Evolutionary conservation across 164 flowering plant species (phyloP).

Genomic region (Tetracentron sinense): DNA sequence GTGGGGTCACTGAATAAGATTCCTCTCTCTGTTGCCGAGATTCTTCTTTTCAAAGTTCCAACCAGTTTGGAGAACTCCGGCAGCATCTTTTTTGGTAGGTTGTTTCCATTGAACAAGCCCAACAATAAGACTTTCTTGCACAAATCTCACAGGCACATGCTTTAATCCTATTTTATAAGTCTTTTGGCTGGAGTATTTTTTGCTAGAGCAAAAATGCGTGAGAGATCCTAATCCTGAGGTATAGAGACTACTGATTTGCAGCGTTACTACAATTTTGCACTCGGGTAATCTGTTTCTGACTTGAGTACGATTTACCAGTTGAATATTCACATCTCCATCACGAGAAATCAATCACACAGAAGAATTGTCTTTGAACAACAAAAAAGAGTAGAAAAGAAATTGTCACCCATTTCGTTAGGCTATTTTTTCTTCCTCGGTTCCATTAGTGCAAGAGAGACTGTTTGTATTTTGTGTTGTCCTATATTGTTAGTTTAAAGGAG

Average conservation of each 20-base stretch:
- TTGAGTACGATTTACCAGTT: no score
- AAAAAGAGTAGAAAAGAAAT: neutral
- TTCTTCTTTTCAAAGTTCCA: conserved; percentile 84
- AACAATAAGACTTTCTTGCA: neutral
- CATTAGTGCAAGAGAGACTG: neutral
- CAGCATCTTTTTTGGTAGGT: conserved; percentile 86
- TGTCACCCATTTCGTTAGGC: neutral
- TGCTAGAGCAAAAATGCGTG: conserved; percentile 78
- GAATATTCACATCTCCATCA: neutral
- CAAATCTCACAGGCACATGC: neutral
- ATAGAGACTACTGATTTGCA: neutral
- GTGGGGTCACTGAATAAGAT: conserved; percentile 96
- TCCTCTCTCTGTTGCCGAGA: conserved; percentile 87
- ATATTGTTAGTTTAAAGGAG: no score
- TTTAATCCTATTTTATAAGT: conserved; percentile 35
- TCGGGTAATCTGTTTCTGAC: neutral
- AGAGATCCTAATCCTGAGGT: conserved; percentile 38
- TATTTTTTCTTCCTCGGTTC: neutral
- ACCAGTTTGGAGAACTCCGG: conserved; percentile 89
- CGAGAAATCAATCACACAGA: neutral
- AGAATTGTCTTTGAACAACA: neutral
- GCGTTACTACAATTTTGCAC: neutral
- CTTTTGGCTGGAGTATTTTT: conserved; percentile 90
- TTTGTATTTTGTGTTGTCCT: neutral
- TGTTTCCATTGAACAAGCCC: neutral